Evolutionary conservation across 1,284 basidiomycete species (phyloP), one percentile per base, ranked within the genome.

Genomic region (Cystobasidium pallidum): DNA sequence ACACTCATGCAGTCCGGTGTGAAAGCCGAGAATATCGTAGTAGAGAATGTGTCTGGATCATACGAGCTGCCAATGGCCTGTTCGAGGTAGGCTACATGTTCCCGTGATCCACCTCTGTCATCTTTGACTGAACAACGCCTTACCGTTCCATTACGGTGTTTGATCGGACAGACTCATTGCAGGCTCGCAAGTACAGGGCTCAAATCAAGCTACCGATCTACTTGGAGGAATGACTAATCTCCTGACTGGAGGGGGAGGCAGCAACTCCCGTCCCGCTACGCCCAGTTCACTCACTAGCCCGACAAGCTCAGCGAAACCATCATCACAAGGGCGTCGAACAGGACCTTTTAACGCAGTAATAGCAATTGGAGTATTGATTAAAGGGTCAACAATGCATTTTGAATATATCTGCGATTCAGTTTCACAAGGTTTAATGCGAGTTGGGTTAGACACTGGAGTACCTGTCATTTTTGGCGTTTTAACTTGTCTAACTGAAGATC

Each of bases 391-490:
- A 17, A 95, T 95, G 92, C 94, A 97, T 83, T 97, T 96, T 81
- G 94, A 97, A 82, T 99, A 99, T 85, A 99, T 99, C 81, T 92
- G 88, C 80, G 94, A 98, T 77, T 87, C 88, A 70, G 92, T 96
- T 73, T 89, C 91, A 54, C 89, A 95, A 78, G 94, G 89, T 45
- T 85, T 99, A 77, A 99, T 98, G 95, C 87, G 88, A 75, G 87
- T 97, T 30, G 92, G 94, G 80, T 84, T 98, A 77, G 94, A 99
- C 81, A 89, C 90, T 1, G 91, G 92, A 24, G 87, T 91, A n/a
- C 95, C 95, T 0, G 92, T 99, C 78, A 90, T 99, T 75, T 95
- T 98, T 80, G 96, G 96, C 39, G 92, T 99, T 15, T 84, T 99
- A 78, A 99, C 95, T 17, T 91, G 89, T 49, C 86, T 99, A 75